Evolutionary conservation across 169 alveolate genomes (phyloP), one percentile per base, ranked within the genome.

Genomic region (Plasmodium chabaudi): DNA sequence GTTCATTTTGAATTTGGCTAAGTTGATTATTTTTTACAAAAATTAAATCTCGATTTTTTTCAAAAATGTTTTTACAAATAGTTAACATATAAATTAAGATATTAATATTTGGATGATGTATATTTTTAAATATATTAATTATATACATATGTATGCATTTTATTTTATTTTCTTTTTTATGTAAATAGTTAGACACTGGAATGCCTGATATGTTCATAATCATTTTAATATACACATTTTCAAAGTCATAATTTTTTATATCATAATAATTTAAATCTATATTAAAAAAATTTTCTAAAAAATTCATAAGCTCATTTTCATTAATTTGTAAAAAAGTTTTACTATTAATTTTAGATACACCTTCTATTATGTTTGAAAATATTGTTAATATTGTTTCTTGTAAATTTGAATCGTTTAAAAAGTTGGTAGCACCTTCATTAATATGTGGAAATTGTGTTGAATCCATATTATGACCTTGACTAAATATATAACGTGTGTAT

Each of bases 1-100:
- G 12, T 1, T 79, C 57, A 39, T 82, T 65, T 19, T 57, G 61
- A 15, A 57, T 19, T 57, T 15, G 13, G 19, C 56, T 61, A 23
- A 9, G 17, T 2, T 69, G 57, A 1, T 63, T 59, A 59, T 65
- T 86, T 47, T 70, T 86, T 1, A 86, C 60, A 64, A 49, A 86
- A 0, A 86, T 69, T n/a, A 68, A 25, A 39, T 86, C 77, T 23
- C 51, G 69, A 39, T 86, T 86, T 21, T 86, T 6, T 1, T 86
- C 91, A 39, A 86, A 86, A 34, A 86, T 49, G n/a, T 86, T 86
- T 60, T 86, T 86, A 63, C 91, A 86, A 25, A 86, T 86, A 12
- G 87, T 53, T 47, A 86, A 51, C 6, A 70, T 51, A 9, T 86
- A 59, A 21, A 53, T 55, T 19, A 86, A 53, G 1, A 86, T 86